These are phyloP conservation scores for Psophocarpus tetragonolobus DNA, from an alignment of 306 rosid species.

Conservation along the genomic window DNA sequence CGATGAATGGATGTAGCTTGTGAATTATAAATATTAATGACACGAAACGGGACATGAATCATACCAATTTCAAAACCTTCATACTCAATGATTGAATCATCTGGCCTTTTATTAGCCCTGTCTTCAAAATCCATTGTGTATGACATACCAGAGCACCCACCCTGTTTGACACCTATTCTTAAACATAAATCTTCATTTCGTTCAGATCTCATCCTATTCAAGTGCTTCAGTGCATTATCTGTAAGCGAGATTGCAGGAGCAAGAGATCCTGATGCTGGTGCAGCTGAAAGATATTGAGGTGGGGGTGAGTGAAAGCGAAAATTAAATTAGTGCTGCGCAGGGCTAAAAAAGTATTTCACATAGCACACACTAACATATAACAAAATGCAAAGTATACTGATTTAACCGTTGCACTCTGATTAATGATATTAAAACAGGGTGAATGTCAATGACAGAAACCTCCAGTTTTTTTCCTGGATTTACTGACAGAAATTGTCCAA, in stretches of 20 bases:
- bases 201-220: slow-evolving; percentile 86
- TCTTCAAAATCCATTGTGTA: slow-evolving; percentile 91
- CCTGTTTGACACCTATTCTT: slow-evolving; percentile 95
- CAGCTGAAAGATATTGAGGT: slow-evolving; percentile 37
- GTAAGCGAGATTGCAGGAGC: slow-evolving; percentile 53
- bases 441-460: background rate
- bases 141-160: slow-evolving; percentile 99
- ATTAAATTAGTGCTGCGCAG: background rate
- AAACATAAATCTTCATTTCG: slow-evolving; percentile 73
- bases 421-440: background rate
- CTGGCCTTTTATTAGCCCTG: slow-evolving; percentile 67
- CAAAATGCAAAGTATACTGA: background rate
- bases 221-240: slow-evolving; percentile 84
- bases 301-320: background rate
- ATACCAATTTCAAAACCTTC: slow-evolving; percentile 81
- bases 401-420: background rate
- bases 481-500: background rate
- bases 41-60: slow-evolving; percentile 27
- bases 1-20: background rate
- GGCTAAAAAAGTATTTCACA: background rate
- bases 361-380: slow-evolving; percentile 1
- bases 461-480: background rate
- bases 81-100: slow-evolving; percentile 85
- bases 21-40: slow-evolving; percentile 2
- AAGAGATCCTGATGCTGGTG: slow-evolving; percentile 43